phyloP scores from a whole-genome alignment of 1,284 basidiomycete species.

The Apiotrichum mycotoxinovorans region DNA sequence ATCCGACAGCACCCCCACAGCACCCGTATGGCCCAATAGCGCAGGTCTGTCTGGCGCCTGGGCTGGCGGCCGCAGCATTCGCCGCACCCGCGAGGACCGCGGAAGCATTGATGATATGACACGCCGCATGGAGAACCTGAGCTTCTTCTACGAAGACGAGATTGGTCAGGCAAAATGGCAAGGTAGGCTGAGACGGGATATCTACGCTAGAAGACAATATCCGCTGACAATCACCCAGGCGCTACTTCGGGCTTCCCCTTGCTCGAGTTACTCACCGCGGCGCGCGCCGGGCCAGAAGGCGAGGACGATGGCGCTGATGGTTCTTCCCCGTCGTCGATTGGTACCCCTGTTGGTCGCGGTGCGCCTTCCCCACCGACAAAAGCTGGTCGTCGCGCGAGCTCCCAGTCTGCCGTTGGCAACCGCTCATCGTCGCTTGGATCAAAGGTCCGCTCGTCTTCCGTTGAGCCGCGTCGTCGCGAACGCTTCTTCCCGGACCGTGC shows the following conservation, averaged over 20 bases:
- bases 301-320: constrained; percentile 13
- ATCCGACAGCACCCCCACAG: constrained; percentile 1
- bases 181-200: constrained; percentile 43
- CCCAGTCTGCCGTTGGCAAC: constrained; percentile 13
- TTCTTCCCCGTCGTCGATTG: constrained; percentile 19
- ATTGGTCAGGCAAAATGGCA: constrained; percentile 52
- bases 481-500: constrained; percentile 62
- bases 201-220: not conserved
- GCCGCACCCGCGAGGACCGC: constrained; percentile 13
- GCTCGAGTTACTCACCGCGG: constrained; percentile 63
- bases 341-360: constrained; percentile 3
- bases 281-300: constrained; percentile 52
- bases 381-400: constrained; percentile 18
- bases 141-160: constrained; percentile 52
- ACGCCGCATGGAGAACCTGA: constrained; percentile 45
- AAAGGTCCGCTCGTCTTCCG: constrained; percentile 20
- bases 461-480: constrained; percentile 27
- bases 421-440: constrained; percentile 10
- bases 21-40: not conserved
- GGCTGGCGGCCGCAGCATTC: constrained; percentile 14
- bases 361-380: constrained; percentile 9
- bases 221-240: constrained; percentile 50
- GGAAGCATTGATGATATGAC: constrained; percentile 39
- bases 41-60: constrained; percentile 5
- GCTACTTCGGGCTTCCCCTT: constrained; percentile 84